A percentile compares a stretch with the other conserved stretches of the same genome.
Conservation (phyloP, 1,284 basidiomycete genomes). For the Ustilago xerochloae region DNA sequence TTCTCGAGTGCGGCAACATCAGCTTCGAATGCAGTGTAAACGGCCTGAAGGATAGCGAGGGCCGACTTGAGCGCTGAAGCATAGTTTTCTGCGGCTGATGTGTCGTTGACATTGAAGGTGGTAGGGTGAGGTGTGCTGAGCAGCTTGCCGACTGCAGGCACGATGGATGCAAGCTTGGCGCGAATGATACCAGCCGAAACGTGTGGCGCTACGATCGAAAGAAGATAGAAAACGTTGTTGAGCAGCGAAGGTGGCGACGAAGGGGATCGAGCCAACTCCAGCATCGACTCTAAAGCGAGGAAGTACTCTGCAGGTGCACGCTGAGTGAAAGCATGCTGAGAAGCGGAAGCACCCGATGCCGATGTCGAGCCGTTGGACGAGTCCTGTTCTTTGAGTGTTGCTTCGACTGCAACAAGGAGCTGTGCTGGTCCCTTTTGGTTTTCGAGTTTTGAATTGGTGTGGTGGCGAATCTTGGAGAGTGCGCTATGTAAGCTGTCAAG, state of each 20-base stretch:
- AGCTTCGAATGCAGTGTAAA: constrained; percentile 77
- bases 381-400: constrained; percentile 83
- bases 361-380: constrained; percentile 70
- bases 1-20: constrained; percentile 67
- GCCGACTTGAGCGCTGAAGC: constrained; percentile 74
- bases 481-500: constrained; percentile 48
- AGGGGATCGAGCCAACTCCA: constrained; percentile 36
- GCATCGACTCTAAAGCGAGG: constrained; percentile 62
- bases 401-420: constrained; percentile 87
- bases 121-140: constrained; percentile 57
- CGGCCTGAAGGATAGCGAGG: constrained; percentile 78
- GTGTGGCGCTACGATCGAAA: constrained; percentile 61
- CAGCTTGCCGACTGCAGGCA: constrained; percentile 54
- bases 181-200: constrained; percentile 57
- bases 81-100: constrained; percentile 78
- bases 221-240: constrained; percentile 60
- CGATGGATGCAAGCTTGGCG: constrained; percentile 52
- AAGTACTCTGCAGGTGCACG: constrained; percentile 62
- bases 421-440: constrained; percentile 92
- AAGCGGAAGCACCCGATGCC: constrained; percentile 78
- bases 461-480: constrained; percentile 83
- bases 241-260: constrained; percentile 43
- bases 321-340: constrained; percentile 68
- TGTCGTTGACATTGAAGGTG: constrained; percentile 65
- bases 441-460: constrained; percentile 81